These are phyloP conservation scores for Quercus mongolica DNA, from an alignment of 306 rosid genomes.

Conservation along the genomic window DNA sequence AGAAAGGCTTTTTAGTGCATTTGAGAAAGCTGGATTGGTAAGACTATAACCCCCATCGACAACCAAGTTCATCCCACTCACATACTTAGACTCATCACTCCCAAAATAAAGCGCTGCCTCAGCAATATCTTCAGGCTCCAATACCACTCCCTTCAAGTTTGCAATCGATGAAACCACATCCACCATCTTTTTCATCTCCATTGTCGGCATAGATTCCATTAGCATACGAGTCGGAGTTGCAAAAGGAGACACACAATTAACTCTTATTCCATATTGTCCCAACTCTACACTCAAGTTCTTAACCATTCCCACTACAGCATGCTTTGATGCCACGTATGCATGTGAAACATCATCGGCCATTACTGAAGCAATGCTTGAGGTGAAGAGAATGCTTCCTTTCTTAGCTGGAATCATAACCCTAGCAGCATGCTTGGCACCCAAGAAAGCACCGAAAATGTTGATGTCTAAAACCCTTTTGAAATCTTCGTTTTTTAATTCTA, in stretches of 20 bases:
- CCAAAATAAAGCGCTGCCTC: slow-evolving; percentile 28
- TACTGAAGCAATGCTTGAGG: slow-evolving; percentile 45
- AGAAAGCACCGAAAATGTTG: slow-evolving; percentile 56
- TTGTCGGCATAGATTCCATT: slow-evolving; percentile 4
- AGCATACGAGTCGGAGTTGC: slow-evolving; percentile 50
- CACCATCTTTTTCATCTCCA: background rate
- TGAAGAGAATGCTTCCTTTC: slow-evolving; percentile 54
- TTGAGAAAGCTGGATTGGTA: slow-evolving; percentile 3
- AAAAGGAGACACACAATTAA: slow-evolving; percentile 53
- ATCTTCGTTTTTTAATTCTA: background rate
- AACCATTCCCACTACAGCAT: slow-evolving; percentile 62
- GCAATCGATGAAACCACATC: background rate
- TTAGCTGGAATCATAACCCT: slow-evolving; percentile 50
- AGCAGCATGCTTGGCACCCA: slow-evolving; percentile 70
- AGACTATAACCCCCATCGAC: slow-evolving; percentile 38
- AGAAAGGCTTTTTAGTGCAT: background rate
- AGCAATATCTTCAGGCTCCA: slow-evolving; percentile 27
- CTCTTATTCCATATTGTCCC: slow-evolving; percentile 57
- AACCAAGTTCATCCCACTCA: slow-evolving; percentile 32
- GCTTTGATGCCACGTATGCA: slow-evolving; percentile 59
- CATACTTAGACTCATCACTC: slow-evolving; percentile 31
- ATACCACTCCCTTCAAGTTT: slow-evolving; percentile 16
- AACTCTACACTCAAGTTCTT: slow-evolving; percentile 58
- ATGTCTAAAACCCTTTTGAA: slow-evolving; percentile 58
- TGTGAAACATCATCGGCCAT: slow-evolving; percentile 35